These are phyloP conservation scores for Petrea volubilis DNA, from an alignment of 257 asterid species.

Conservation along the genomic window DNA sequence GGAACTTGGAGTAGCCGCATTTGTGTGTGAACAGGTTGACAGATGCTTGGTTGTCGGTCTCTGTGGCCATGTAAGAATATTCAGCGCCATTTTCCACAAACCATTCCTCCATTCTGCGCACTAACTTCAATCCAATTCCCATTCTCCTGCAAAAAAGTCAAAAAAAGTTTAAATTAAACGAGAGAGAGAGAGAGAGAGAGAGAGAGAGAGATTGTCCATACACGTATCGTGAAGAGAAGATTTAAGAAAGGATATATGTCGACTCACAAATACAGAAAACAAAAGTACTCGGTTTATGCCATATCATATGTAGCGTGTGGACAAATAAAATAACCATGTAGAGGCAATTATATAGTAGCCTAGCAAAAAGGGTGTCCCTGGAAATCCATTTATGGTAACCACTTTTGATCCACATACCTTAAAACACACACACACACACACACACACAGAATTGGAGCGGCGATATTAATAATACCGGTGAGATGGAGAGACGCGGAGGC, in stretches of 20 bases:
- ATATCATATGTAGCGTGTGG: not conserved
- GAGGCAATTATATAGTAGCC: conserved; percentile 2
- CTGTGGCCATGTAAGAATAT: conserved; percentile 73
- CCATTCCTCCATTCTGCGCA: conserved; percentile 57
- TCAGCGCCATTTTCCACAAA: conserved; percentile 60
- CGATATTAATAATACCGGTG: conserved; percentile 53
- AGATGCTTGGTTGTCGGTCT: conserved; percentile 64
- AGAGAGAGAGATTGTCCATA: not conserved
- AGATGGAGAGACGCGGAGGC: conserved; percentile 72
- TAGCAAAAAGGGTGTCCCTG: not conserved
- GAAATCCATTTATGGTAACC: conserved; percentile 20
- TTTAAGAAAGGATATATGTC: conserved; percentile 6
- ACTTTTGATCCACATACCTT: not conserved
- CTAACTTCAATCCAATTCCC: conserved; percentile 61
- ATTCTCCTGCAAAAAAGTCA: conserved; percentile 44
- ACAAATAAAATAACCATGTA: not conserved
- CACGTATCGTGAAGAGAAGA: not conserved
- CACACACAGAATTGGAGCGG: too few relatives aligned
- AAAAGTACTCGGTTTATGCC: not conserved
- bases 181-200: not conserved
- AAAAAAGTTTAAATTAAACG: not conserved
- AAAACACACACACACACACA: too few relatives aligned
- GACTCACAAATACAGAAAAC: not conserved
- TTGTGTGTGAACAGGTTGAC: conserved; percentile 57
- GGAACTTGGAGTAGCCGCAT: conserved; percentile 62